Base-by-base conservation (phyloP, 2,329 filamentous ascomycete species). In the Arthrinium phaeospermum region DNA sequence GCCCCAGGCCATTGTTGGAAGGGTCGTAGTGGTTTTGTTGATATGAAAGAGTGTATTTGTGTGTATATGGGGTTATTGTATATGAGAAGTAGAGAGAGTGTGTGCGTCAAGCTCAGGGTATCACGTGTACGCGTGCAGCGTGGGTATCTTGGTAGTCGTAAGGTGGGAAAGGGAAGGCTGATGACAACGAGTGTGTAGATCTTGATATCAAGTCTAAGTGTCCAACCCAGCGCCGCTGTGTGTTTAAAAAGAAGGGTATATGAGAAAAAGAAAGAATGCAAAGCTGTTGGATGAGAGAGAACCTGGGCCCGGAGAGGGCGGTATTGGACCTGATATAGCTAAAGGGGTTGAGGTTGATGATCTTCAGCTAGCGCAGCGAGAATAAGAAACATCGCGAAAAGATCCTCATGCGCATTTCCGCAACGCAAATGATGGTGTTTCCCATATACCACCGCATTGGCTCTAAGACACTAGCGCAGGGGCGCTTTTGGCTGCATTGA, bases 1-100 rank as follows among this genome's bases (percentile, higher is more conserved):
- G n/a, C 67, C 67, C 67, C 67, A 68, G 24, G 67, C 67, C 67
- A 68, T 30, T 22, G 44, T 14, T n/a, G 61, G n/a, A 14, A 3
- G 10, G 7, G n/a, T 19, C 4, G 30, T 37, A 12, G 24, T 34
- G 8, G 14, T 30, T 37, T 16, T 37, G 16, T 53, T 4, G 24
- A 14, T 53, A 30, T 53, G 12, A 37, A 22, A 37, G 53, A n/a
- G 53, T 37, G 14, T 2, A 1, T 12, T 13, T 22, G 2, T 22
- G 44, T 2, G 24, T 19, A 12, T 14, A 5, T 6, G 19, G 14
- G 2, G n/a, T 4, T 41, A 22, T 44, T 19, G 37, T 68, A 22
- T 24, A 27, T 16, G 16, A 19, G 61, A 24, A 19, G 16, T 16
- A 37, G 64, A 44, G 37, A 10, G 37, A 13, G 10, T 44, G 5